These are phyloP conservation scores for Trichoderma erinaceum DNA, from an alignment of 495 filamentous ascomycete genomes.

Conservation along the genomic window DNA sequence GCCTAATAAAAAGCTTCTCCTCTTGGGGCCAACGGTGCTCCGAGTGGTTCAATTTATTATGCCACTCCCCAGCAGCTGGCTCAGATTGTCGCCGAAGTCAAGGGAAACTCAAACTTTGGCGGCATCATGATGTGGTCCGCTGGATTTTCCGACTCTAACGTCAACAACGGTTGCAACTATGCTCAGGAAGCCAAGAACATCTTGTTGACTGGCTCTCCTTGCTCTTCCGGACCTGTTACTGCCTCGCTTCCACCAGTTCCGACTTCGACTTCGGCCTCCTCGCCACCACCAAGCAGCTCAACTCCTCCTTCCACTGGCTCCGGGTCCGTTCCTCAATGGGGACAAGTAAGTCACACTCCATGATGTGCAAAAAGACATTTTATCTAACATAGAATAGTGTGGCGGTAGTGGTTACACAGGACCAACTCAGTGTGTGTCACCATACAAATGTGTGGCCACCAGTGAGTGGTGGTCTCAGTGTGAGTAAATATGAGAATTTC, in stretches of 20 bases:
- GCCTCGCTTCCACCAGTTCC: neutral
- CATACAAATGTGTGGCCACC: neutral
- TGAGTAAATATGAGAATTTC: neutral
- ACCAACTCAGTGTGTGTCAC: neutral
- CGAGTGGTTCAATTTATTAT: constrained; percentile 19
- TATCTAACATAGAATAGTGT: neutral
- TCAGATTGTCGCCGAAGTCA: constrained; percentile 22
- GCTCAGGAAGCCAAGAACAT: constrained; percentile 15
- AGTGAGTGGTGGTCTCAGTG: neutral
- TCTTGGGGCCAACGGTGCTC: neutral
- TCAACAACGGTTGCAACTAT: constrained; percentile 19
- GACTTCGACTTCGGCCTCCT: neutral
- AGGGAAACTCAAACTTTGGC: constrained; percentile 22
- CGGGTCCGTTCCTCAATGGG: neutral
- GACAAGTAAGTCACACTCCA: neutral
- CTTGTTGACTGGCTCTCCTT: constrained; percentile 14
- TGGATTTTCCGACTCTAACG: constrained; percentile 23
- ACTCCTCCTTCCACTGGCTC: neutral
- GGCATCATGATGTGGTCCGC: constrained; percentile 29
- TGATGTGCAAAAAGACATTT: neutral
- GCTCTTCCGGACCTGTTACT: neutral
- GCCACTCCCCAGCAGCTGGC: constrained; percentile 18
- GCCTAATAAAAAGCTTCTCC: neutral
- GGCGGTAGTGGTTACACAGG: neutral
- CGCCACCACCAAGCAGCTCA: neutral